Conservation (phyloP, 2,329 filamentous ascomycete species). For the Cercospora beticola region DNA sequence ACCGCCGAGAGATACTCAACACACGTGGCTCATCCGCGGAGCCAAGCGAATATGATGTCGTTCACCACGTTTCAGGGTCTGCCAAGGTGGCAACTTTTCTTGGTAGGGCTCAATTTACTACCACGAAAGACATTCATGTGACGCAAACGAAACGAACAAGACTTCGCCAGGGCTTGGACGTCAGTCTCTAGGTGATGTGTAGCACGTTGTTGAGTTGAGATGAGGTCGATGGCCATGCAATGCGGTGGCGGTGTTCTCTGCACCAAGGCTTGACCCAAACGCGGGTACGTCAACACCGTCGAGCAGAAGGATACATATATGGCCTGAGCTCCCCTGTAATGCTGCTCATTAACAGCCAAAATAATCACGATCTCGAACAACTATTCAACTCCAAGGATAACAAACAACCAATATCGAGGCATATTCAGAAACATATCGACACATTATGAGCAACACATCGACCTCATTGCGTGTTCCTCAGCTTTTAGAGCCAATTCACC, state of each 20-base stretch:
- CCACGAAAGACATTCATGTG: background rate
- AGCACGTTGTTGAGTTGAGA: background rate
- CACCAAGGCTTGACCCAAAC: conserved; percentile 6
- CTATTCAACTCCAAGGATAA: background rate
- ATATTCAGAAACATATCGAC: background rate
- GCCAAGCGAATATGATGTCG: conserved; percentile 15
- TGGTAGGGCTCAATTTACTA: background rate
- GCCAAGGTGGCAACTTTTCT: conserved; percentile 10
- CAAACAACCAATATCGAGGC: background rate
- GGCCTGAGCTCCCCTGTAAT: no score
- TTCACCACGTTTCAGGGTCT: background rate
- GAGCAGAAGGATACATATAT: background rate
- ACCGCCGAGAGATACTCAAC: background rate
- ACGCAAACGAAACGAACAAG: conserved; percentile 7
- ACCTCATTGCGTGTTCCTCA: background rate
- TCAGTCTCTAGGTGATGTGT: background rate
- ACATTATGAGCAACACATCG: conserved; percentile 2
- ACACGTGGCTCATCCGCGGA: conserved; percentile 5
- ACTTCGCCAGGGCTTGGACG: conserved; percentile 1
- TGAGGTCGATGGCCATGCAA: background rate
- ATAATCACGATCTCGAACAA: background rate
- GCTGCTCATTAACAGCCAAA: background rate
- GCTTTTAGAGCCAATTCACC: conserved; percentile 4
- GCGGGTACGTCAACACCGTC: conserved; percentile 2
- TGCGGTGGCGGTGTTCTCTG: background rate